A percentile compares a stretch with the other conserved stretches of the same genome.
phyloP scores from a whole-genome alignment of 108 stramenopile genomes.

The Halocafeteria seosinensis region DNA sequence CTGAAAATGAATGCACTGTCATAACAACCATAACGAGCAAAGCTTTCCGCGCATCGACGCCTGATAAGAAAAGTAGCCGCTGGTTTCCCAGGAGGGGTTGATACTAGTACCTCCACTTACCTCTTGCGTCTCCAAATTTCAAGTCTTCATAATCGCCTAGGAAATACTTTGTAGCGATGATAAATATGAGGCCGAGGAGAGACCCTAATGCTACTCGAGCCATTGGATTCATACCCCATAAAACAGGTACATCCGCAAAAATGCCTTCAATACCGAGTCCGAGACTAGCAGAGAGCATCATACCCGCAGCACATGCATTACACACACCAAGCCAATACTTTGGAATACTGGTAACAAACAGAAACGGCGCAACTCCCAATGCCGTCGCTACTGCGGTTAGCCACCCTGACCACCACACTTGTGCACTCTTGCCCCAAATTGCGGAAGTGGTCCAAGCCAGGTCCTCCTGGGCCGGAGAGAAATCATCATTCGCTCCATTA shows the following conservation, averaged over 20 bases:
- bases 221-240: slow-evolving; percentile 12
- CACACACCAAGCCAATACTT: slow-evolving; percentile 59
- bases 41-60: slow-evolving; percentile 19
- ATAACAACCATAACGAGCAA: slow-evolving; percentile 87
- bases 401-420: slow-evolving; percentile 93
- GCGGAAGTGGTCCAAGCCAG: too few species aligned
- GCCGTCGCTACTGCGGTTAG: slow-evolving; percentile 80
- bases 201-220: slow-evolving; percentile 49
- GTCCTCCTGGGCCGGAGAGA: too few species aligned
- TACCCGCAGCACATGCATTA: slow-evolving; percentile 83
- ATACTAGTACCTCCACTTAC: slow-evolving; percentile 50
- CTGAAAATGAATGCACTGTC: slow-evolving; percentile 88
- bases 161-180: slow-evolving; percentile 53
- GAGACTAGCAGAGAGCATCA: slow-evolving; percentile 86
- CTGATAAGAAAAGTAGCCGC: neutral
- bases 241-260: slow-evolving; percentile 39
- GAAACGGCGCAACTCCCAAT: slow-evolving; percentile 71
- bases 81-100: slow-evolving; percentile 10
- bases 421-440: too few species aligned
- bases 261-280: slow-evolving; percentile 61
- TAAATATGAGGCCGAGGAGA: slow-evolving; percentile 53
- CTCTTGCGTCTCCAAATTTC: slow-evolving; percentile 48
- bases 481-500: too few species aligned
- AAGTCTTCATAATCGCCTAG: slow-evolving; percentile 71
- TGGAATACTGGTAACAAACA: slow-evolving; percentile 48